phyloP scores from a whole-genome alignment of 495 filamentous ascomycete genomes.

The Daldinia bambusicola region DNA sequence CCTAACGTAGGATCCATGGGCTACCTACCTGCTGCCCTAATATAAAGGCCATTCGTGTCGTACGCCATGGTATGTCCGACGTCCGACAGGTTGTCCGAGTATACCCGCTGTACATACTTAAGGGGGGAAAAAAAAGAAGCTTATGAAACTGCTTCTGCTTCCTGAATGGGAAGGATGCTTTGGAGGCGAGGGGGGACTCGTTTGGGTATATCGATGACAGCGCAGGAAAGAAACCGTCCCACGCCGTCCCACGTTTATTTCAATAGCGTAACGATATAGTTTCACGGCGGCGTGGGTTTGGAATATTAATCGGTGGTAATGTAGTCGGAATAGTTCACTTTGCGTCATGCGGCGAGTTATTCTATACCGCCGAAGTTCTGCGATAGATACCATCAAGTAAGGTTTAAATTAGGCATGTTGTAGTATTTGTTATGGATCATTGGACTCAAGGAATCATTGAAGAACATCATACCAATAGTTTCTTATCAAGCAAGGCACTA shows the following conservation, averaged over 20 bases:
- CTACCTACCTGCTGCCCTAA: too few relatives aligned
- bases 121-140: background rate
- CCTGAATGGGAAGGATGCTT: background rate
- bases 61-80: slow-evolving; percentile 11
- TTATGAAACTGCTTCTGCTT: background rate
- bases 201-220: background rate
- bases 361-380: background rate
- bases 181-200: background rate
- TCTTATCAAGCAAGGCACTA: background rate
- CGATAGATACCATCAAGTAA: background rate
- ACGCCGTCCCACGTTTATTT: background rate
- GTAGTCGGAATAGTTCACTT: background rate
- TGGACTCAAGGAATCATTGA: background rate
- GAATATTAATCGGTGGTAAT: background rate
- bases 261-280: background rate
- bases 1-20: too few relatives aligned
- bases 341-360: background rate
- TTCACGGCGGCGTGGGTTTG: background rate
- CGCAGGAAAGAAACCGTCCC: background rate
- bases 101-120: background rate
- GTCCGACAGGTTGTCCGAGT: background rate
- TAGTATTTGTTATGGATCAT: background rate
- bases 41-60: background rate
- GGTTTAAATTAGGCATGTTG: background rate
- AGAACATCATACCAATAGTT: background rate